Conservation (phyloP, 345 rosid species). For the Pseudoturritis turrita region DNA sequence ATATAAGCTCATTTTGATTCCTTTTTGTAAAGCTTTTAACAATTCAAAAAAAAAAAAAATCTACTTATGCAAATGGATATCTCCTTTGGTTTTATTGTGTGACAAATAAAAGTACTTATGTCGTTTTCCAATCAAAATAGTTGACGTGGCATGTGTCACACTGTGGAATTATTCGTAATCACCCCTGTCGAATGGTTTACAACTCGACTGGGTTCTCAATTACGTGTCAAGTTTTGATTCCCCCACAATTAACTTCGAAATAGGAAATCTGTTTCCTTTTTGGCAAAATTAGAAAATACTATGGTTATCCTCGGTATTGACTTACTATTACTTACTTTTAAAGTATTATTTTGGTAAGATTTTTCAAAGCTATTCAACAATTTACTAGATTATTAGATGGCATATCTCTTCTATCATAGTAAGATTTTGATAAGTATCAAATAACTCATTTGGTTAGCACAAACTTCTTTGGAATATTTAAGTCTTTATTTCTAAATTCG, state of each 20-base stretch:
- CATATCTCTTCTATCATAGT: background rate
- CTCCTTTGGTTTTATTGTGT: background rate
- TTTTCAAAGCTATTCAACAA: background rate
- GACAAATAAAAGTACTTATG: constrained; percentile 10
- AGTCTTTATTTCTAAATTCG: too few relatives aligned
- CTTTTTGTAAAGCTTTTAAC: too few relatives aligned
- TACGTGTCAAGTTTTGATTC: constrained; percentile 12
- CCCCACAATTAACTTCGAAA: background rate
- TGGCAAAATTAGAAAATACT: background rate
- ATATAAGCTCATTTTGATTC: too few relatives aligned
- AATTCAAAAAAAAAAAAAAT: too few relatives aligned
- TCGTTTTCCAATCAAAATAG: constrained; percentile 10
- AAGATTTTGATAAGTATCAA: background rate
- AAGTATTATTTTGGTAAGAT: too few relatives aligned
- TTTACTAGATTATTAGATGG: background rate
- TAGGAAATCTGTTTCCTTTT: background rate
- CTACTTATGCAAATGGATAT: background rate
- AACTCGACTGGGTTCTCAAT: background rate
- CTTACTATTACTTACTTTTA: background rate
- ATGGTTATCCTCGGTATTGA: background rate
- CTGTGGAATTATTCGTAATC: constrained; percentile 6
- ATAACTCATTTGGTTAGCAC: too few relatives aligned
- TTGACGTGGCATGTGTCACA: background rate
- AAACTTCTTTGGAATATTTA: too few relatives aligned
- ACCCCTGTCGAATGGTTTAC: constrained; percentile 1